A percentile compares a stretch with the other conserved stretches of the same genome.
Evolutionary conservation across 2,329 filamentous ascomycete species (phyloP).

Genomic region (Penicillium expansum): DNA sequence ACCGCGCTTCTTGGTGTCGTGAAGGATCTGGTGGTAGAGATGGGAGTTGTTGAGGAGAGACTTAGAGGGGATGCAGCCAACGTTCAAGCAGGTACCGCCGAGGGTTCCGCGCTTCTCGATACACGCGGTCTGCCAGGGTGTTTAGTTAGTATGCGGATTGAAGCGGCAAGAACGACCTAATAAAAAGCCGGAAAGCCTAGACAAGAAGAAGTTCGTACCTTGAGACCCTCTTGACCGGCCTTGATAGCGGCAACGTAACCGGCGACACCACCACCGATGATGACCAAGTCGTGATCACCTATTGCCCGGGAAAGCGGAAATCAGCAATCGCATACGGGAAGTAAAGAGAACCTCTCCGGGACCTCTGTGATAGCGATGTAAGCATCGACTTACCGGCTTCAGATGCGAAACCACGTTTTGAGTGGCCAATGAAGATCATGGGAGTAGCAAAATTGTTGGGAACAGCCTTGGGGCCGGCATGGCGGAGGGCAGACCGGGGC

Average conservation of each 20-base stretch:
- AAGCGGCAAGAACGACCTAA: not conserved
- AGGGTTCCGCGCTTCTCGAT: conserved; percentile 97
- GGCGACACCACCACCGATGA: conserved; percentile 96
- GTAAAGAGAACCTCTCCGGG: conserved; percentile 11
- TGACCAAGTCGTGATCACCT: conserved; percentile 95
- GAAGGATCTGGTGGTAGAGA: conserved; percentile 92
- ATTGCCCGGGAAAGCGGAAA: conserved; percentile 22
- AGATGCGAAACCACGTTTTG: conserved; percentile 57
- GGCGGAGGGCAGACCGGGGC: conserved; percentile 45
- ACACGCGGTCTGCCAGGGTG: conserved; percentile 70
- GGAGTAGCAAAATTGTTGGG: conserved; percentile 38
- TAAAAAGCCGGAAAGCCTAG: not conserved
- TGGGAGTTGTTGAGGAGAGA: conserved; percentile 99
- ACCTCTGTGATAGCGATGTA: not conserved
- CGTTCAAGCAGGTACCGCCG: conserved; percentile 96
- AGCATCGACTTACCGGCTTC: conserved; percentile 43
- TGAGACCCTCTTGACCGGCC: conserved; percentile 93
- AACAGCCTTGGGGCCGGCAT: conserved; percentile 35
- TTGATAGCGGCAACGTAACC: conserved; percentile 99
- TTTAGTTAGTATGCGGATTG: conserved; percentile 13
- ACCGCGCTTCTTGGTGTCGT: conserved; percentile 95
- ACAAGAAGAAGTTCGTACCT: conserved; percentile 58
- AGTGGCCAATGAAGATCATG: conserved; percentile 46
- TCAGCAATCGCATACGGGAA: conserved; percentile 24
- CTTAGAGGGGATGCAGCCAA: conserved; percentile 99